Base-by-base conservation (phyloP, 495 filamentous ascomycete species). In the Penicillium salamii region DNA sequence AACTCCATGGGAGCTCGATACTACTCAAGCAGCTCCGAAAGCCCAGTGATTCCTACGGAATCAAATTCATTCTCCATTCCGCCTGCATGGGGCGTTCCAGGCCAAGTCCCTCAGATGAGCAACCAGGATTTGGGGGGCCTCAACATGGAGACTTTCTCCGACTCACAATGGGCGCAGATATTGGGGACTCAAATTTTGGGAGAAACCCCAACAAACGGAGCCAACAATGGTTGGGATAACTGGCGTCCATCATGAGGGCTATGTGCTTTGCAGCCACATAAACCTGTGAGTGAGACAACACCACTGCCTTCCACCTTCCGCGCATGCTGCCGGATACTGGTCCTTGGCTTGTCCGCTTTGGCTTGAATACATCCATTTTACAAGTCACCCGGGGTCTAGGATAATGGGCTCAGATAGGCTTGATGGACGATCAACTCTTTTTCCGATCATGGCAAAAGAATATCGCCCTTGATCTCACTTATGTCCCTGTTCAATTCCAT, bases 111-210 rank as follows among this genome's bases (percentile, higher is more conserved):
- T 1, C 60, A 54, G 11, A 14, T 52, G 14, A 46, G 43, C 26
- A 57, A 53, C 32, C 33, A 53, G 26, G 59, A 62, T 38, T 56
- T 64, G 31, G 57, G 48, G 12, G 49, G 32, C 36, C 11, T 58
- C 2, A 55, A 55, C 7, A 49, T 69, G 14, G 60, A 67, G 21
- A 36, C 53, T 7, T 51, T 72, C 24, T 65, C 38, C 41, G 66
- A 67, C 11, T 59, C 58, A 13, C 69, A 75, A 33, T 72, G 70
- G 67, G 67, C 67, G 2, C 63, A 71, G 20, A 61, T 73, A 0
- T 31, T 75, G 47, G 47, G 53, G n/a, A 18, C 61, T 6, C 63
- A 71, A 23, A 62, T 71, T 1, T 28, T 70, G 43, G 50, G 57
- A 13, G 49, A 48, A 18, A 50, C 3, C 23, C 23, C 23, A 26